Percentiles rank a stretch among this genome's conserved stretches.
phyloP scores from a whole-genome alignment of 2,329 filamentous ascomycete genomes.

The Aschersonia sp. region DNA sequence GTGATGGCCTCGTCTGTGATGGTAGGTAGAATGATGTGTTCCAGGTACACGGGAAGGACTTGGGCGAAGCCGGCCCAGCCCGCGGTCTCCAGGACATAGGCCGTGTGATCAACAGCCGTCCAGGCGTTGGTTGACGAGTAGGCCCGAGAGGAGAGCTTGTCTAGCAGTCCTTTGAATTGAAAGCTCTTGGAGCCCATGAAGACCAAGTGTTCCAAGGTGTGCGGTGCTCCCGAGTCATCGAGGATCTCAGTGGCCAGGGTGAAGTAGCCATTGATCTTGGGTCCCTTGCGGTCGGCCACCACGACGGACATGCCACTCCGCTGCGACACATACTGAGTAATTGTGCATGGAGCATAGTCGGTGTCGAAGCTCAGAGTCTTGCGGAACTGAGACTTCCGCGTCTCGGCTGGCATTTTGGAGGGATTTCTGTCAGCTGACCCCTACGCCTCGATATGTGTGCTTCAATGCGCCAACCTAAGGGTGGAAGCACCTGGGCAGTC shows the following conservation, averaged over 20 bases:
- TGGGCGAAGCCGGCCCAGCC: slow-evolving; percentile 96
- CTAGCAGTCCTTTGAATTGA: slow-evolving; percentile 85
- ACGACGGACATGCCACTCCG: slow-evolving; percentile 90
- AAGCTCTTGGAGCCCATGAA: slow-evolving; percentile 92
- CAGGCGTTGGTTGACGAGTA: slow-evolving; percentile 94
- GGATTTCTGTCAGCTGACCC: no score
- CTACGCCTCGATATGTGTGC: not conserved
- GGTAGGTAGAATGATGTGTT: slow-evolving; percentile 83
- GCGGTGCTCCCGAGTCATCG: slow-evolving; percentile 87
- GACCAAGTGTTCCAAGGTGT: slow-evolving; percentile 69
- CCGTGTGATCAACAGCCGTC: slow-evolving; percentile 93
- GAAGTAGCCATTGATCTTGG: slow-evolving; percentile 93
- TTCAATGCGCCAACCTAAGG: not conserved
- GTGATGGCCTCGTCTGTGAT: slow-evolving; percentile 86
- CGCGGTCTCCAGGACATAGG: slow-evolving; percentile 87
- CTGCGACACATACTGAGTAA: slow-evolving; percentile 93
- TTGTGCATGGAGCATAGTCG: slow-evolving; percentile 75
- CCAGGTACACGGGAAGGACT: slow-evolving; percentile 86
- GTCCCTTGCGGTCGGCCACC: slow-evolving; percentile 80
- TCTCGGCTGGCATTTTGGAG: slow-evolving; percentile 1
- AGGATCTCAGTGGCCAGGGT: slow-evolving; percentile 92
- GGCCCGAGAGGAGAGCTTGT: slow-evolving; percentile 83
- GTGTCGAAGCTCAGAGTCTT: slow-evolving; percentile 74
- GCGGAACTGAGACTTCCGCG: slow-evolving; percentile 45
- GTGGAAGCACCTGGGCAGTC: no score